phyloP scores from a whole-genome alignment of 2,329 filamentous ascomycete genomes.

The Stromatinia cepivora region DNA sequence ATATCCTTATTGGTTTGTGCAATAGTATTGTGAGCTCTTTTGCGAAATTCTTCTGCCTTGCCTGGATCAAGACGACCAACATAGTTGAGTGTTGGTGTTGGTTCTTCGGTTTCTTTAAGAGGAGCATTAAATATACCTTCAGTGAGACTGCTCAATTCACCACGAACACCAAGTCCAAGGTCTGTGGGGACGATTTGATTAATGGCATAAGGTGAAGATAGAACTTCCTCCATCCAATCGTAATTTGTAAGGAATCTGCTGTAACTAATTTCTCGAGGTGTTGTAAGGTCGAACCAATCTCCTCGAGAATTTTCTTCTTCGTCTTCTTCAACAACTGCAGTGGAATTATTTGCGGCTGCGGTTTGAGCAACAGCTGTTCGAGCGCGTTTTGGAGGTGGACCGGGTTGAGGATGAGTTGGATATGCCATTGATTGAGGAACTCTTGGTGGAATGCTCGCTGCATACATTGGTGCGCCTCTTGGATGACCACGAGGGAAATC shows the following conservation, averaged over 20 bases:
- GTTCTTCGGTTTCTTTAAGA: conserved; percentile 49
- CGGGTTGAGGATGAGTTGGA: conserved; percentile 50
- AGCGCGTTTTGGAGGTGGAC: conserved; percentile 57
- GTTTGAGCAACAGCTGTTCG: conserved; percentile 28
- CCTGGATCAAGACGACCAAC: conserved; percentile 68
- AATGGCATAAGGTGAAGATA: conserved; percentile 85
- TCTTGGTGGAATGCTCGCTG: conserved; percentile 33
- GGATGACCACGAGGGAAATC: conserved; percentile 60
- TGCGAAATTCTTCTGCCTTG: conserved; percentile 82
- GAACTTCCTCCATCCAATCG: conserved; percentile 98
- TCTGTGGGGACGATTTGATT: conserved; percentile 84
- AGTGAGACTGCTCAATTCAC: conserved; percentile 78
- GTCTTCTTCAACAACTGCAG: conserved; percentile 51
- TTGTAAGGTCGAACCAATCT: conserved; percentile 86
- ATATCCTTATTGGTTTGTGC: conserved; percentile 77
- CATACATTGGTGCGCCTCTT: conserved; percentile 40
- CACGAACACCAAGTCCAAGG: conserved; percentile 80
- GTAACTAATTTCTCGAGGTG: conserved; percentile 84
- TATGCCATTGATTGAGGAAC: conserved; percentile 61
- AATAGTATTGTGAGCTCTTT: conserved; percentile 71
- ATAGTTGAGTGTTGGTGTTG: conserved; percentile 42
- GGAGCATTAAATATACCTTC: conserved; percentile 78
- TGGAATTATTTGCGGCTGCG: conserved; percentile 27
- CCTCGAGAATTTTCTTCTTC: conserved; percentile 85
- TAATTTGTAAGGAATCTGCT: conserved; percentile 91